Evolutionary conservation across 805 yeast species (phyloP), one percentile per base, ranked within the genome.

Genomic region (Danielia oregonensis): DNA sequence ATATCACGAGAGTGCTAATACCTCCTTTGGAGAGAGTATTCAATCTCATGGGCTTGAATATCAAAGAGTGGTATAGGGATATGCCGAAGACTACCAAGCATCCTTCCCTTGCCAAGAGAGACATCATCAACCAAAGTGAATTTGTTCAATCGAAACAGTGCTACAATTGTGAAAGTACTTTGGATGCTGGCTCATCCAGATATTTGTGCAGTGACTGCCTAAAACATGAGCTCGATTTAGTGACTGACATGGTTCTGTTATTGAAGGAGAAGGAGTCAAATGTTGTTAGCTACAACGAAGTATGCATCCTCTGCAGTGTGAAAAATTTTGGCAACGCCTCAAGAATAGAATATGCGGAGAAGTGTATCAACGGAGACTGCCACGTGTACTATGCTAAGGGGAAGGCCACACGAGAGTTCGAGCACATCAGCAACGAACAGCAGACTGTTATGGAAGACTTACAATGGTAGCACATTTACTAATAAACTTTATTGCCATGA

Each of bases 1-100:
- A 93, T 57, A 87, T 93, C 30, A 74, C 74, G 2, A 82, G 86
- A 50, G 86, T 86, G 2, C 58, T 93, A 30, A 77, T 91, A 6
- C 97, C 98, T 2, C 97, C 98, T 0, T 60, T 93, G 35, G 94
- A 86, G 43, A 63, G 98, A 39, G 63, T 91, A 2, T 85, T 93
- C 57, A 83, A 79, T 47, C 58, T 91, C 10, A 60, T 87, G 37
- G 98, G 98, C 0, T 93, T 84, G 2, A 83, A 87, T 59, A 70
- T 89, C 5, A 65, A 67, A 26, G 66, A 65, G 4, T 93, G 98
- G 98, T 85, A 79, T 43, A 57, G 59, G 8, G 85, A 78, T 17
- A 66, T 88, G 64, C 86, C 95, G 0, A 56, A 52, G 25, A 30
- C 40, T n/a, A 43, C 46, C 5, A 44, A 37, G 25, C 36, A 25